phyloP scores from a whole-genome alignment of 148 eudicot genomes.

The Camellia sinensis region DNA sequence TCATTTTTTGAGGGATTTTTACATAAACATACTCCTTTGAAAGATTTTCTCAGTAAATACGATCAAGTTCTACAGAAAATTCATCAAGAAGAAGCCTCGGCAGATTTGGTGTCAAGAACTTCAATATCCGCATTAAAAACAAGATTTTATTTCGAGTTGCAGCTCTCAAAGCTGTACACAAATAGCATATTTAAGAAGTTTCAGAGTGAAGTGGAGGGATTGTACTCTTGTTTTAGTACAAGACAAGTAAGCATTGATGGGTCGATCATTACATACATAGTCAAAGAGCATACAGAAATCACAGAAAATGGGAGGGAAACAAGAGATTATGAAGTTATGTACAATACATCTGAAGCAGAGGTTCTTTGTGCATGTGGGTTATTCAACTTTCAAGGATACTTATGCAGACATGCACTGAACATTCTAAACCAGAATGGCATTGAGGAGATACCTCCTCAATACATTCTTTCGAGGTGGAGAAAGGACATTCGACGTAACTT shows the following conservation, averaged over 20 bases:
- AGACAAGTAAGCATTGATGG: slow-evolving; percentile 29
- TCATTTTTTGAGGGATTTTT: slow-evolving; percentile 25
- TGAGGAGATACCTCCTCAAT: slow-evolving; percentile 38
- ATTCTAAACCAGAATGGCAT: slow-evolving; percentile 29
- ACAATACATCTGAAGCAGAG: slow-evolving; percentile 27
- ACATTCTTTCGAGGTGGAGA: slow-evolving; percentile 38
- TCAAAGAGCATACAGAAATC: slow-evolving; percentile 25
- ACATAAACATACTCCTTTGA: slow-evolving; percentile 20
- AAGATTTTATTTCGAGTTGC: slow-evolving; percentile 31
- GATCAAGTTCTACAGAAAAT: slow-evolving; percentile 18
- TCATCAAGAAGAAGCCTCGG: slow-evolving; percentile 24
- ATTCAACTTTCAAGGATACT: slow-evolving; percentile 34
- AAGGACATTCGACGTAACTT: slow-evolving; percentile 28
- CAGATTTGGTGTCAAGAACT: slow-evolving; percentile 25
- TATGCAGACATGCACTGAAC: slow-evolving; percentile 32
- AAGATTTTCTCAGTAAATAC: slow-evolving; percentile 24
- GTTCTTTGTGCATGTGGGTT: slow-evolving; percentile 31
- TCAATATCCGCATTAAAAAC: slow-evolving; percentile 15
- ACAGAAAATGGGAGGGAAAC: slow-evolving; percentile 23
- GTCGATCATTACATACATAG: slow-evolving; percentile 24
- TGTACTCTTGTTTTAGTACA: slow-evolving; percentile 28
- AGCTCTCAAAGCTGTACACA: slow-evolving; percentile 37
- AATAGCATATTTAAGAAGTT: slow-evolving; percentile 26
- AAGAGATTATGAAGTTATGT: slow-evolving; percentile 30
- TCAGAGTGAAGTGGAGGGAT: slow-evolving; percentile 29